These are phyloP conservation scores for Pichia sp. DNA, from an alignment of 1,139 yeast species.

Conservation along the genomic window DNA sequence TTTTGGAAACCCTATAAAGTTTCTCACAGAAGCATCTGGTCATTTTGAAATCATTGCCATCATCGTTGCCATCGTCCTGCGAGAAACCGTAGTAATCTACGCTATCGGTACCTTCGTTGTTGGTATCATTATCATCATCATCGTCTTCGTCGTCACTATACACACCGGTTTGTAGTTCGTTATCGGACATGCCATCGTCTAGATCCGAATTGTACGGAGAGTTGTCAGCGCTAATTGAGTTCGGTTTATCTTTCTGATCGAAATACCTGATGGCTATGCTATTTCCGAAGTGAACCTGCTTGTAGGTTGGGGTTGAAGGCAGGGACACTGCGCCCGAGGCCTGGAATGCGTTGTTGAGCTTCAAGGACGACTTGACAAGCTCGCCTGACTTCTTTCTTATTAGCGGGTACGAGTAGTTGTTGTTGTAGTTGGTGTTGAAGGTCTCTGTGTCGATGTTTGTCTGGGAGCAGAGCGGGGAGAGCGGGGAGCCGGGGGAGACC, in stretches of 20 bases:
- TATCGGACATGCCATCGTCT: conserved; percentile 17
- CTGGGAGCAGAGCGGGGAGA: conserved; percentile 11
- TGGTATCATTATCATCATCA: conserved; percentile 24
- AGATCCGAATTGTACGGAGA: conserved; percentile 45
- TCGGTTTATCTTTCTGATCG: conserved; percentile 65
- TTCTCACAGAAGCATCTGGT: conserved; percentile 4
- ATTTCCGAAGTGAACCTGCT: conserved; percentile 66
- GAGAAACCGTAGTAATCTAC: conserved; percentile 20
- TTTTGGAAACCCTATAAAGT: conserved; percentile 24
- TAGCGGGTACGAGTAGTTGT: conserved; percentile 23
- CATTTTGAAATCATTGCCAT: background rate
- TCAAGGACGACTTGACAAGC: conserved; percentile 68
- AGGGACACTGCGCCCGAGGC: conserved; percentile 48
- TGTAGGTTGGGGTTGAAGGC: conserved; percentile 64
- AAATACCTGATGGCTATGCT: conserved; percentile 73
- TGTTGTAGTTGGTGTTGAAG: conserved; percentile 6
- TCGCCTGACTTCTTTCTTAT: conserved; percentile 49
- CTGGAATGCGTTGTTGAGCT: conserved; percentile 38
- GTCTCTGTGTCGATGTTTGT: background rate
- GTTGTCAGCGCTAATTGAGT: conserved; percentile 63
- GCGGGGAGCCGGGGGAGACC: background rate
- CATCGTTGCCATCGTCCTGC: conserved; percentile 13
- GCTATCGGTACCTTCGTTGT: conserved; percentile 6
- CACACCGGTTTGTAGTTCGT: conserved; percentile 20
- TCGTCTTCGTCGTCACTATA: conserved; percentile 33